These are phyloP conservation scores for Pholiota adiposa DNA, from an alignment of 1,284 basidiomycete genomes.

Conservation along the genomic window DNA sequence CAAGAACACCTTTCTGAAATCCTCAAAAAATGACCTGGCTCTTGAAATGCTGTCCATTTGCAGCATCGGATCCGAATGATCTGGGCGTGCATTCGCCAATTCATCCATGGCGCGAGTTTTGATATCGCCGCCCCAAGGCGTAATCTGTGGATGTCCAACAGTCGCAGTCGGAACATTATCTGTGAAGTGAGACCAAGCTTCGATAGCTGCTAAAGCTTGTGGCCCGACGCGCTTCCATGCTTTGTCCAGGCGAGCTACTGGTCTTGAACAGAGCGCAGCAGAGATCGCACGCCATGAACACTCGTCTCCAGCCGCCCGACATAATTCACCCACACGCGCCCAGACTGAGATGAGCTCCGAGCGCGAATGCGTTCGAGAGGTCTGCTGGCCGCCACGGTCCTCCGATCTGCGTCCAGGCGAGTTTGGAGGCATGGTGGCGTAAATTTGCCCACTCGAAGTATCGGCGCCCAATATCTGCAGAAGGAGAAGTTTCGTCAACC, in stretches of 20 bases:
- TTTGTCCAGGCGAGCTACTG: constrained; percentile 75
- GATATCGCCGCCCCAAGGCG: constrained; percentile 71
- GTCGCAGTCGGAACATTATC: constrained; percentile 37
- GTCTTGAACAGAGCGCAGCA: constrained; percentile 68
- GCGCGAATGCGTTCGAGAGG: constrained; percentile 65
- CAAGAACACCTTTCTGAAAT: constrained; percentile 52
- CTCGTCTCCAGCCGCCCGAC: constrained; percentile 69
- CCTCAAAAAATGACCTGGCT: constrained; percentile 54
- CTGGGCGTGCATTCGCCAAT: constrained; percentile 45
- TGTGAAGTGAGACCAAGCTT: constrained; percentile 62
- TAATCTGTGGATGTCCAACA: constrained; percentile 51
- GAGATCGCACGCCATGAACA: constrained; percentile 76
- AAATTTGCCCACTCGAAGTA: constrained; percentile 30
- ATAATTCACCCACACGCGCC: constrained; percentile 72
- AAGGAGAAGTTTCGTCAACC: constrained; percentile 74
- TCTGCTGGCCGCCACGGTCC: constrained; percentile 41
- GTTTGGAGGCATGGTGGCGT: constrained; percentile 19
- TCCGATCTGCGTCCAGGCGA: constrained; percentile 38
- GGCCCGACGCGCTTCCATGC: constrained; percentile 76
- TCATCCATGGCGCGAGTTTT: constrained; percentile 44
- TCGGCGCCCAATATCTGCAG: constrained; percentile 70
- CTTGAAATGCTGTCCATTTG: constrained; percentile 43
- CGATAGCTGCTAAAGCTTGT: constrained; percentile 56
- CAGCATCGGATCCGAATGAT: constrained; percentile 45
- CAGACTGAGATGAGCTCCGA: constrained; percentile 74